Evolutionary conservation across 164 flowering plant genomes (phyloP), one percentile per base, ranked within the genome.

Genomic region (Echeveria elegans): DNA sequence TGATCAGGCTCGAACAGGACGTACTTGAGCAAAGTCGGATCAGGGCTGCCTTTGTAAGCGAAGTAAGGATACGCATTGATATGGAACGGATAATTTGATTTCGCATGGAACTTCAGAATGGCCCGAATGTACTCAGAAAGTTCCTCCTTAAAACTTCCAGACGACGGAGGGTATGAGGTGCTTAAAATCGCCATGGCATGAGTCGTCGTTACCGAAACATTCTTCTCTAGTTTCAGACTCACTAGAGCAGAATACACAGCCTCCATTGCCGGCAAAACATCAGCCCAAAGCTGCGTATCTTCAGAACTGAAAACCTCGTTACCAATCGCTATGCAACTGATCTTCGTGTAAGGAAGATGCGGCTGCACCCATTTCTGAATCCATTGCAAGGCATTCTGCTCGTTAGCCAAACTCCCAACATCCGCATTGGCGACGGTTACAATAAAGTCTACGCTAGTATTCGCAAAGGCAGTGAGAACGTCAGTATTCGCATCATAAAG

Each of bases 11-110:
- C 69, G 72, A 90, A 90, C 14, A 90, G 82, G 26, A 81, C 95
- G 41, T 88, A 90, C 0, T 80, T 80, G 31, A 53, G 60, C 56
- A 90, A 36, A 0, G 85, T 64, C 12, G 87, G 82, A 12, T 43
- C 58, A 1, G 95, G 91, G 73, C 69, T 78, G 40, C 47, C 87
- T 69, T 81, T 91, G 81, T 91, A 94, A 2, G 99, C 93, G 40
- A 91, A 94, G 70, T 72, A 94, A 0, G 99, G 99, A 69, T 94
- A 94, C 0, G 92, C 96, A 67, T 94, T 94, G 7, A 94, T 83
- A 12, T 91, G 81, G 66, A 94, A 89, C 0, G 99, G 97, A 0
- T 94, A 89, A 0, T 79, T 75, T 53, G 73, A 75, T 70, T 82
- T 82, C 7, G 88, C 31, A 61, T 81, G 97, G 69, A 94, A 91